phyloP scores from a whole-genome alignment of 768 basidiomycete species.

The Stropharia rugosoannulata region DNA sequence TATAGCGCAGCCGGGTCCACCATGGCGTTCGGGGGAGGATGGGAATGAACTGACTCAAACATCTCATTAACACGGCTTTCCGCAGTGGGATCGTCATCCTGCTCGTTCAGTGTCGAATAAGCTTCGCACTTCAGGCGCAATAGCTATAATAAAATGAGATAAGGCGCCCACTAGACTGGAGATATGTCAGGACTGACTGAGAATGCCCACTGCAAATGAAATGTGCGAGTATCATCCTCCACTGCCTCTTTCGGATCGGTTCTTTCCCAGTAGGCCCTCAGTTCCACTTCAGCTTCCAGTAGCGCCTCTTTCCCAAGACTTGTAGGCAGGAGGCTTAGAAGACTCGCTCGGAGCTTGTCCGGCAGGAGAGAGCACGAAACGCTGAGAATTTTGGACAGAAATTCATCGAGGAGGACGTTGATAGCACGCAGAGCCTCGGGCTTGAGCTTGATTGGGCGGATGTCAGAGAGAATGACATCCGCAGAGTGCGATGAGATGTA shows the following conservation, averaged over 20 bases:
- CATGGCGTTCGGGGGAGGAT: slow-evolving; percentile 52
- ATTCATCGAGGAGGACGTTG: slow-evolving; percentile 84
- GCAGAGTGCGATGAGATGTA: slow-evolving; percentile 86
- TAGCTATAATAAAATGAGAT: slow-evolving; percentile 42
- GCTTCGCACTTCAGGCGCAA: slow-evolving; percentile 86
- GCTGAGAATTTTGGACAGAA: slow-evolving; percentile 70
- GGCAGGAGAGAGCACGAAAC: slow-evolving; percentile 69
- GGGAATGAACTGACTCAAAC: slow-evolving; percentile 50
- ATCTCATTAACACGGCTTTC: slow-evolving; percentile 63
- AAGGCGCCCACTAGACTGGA: slow-evolving; percentile 7
- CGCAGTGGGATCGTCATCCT: slow-evolving; percentile 69
- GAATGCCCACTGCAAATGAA: slow-evolving; percentile 72
- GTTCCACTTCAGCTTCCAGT: slow-evolving; percentile 89
- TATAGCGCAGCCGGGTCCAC: slow-evolving; percentile 85
- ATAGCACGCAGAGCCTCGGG: slow-evolving; percentile 73
- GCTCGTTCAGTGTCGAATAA: slow-evolving; percentile 82
- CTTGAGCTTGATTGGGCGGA: slow-evolving; percentile 87
- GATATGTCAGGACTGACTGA: slow-evolving; percentile 47
- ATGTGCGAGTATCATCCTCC: slow-evolving; percentile 56
- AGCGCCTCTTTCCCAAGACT: slow-evolving; percentile 89
- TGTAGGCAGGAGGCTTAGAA: slow-evolving; percentile 74
- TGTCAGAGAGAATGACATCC: slow-evolving; percentile 89
- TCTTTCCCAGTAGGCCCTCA: slow-evolving; percentile 86
- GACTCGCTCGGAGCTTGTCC: slow-evolving; percentile 68
- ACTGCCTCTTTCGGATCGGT: slow-evolving; percentile 40